Evolutionary conservation across 805 yeast genomes (phyloP).

Genomic region (Yamadazyma insecticola): DNA sequence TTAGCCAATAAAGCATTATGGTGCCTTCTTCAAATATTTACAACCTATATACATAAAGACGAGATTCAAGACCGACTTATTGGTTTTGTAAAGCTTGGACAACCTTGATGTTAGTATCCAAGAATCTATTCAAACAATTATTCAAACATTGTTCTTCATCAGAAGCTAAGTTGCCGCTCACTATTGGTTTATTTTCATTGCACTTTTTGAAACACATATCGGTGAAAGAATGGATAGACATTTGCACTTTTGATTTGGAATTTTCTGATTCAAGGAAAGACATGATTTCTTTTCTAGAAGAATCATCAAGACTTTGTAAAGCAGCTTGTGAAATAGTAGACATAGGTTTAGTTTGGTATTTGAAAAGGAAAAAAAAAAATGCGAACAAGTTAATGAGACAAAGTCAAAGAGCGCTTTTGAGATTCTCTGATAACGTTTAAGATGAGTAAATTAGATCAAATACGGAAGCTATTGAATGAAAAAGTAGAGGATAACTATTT

Average conservation of each 20-base stretch:
- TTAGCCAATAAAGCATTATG: too few species aligned
- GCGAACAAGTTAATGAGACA: too few species aligned
- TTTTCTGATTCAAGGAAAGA: slow-evolving; percentile 78
- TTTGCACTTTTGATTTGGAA: slow-evolving; percentile 81
- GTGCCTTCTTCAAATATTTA: not conserved
- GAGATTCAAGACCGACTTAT: not conserved
- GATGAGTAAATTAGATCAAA: not conserved
- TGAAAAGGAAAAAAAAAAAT: too few species aligned
- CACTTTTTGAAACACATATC: slow-evolving; percentile 90
- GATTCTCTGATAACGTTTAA: too few species aligned
- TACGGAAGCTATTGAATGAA: slow-evolving; percentile 1
- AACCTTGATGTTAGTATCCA: slow-evolving; percentile 82
- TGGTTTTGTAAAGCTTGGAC: slow-evolving; percentile 50
- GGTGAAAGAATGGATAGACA: slow-evolving; percentile 82
- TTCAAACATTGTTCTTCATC: slow-evolving; percentile 69
- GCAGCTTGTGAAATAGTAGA: slow-evolving; percentile 1
- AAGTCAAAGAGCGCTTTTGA: too few species aligned
- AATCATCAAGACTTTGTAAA: slow-evolving; percentile 50
- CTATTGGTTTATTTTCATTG: slow-evolving; percentile 42
- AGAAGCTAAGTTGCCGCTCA: slow-evolving; percentile 44
- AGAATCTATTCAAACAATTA: slow-evolving; percentile 79
- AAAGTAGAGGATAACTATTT: slow-evolving; percentile 5
- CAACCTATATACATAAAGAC: not conserved
- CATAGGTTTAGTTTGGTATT: too few species aligned
- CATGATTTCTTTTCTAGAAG: slow-evolving; percentile 68